Conservation (phyloP, 1,139 yeast species). For the Blastobotrys capitulatus region DNA sequence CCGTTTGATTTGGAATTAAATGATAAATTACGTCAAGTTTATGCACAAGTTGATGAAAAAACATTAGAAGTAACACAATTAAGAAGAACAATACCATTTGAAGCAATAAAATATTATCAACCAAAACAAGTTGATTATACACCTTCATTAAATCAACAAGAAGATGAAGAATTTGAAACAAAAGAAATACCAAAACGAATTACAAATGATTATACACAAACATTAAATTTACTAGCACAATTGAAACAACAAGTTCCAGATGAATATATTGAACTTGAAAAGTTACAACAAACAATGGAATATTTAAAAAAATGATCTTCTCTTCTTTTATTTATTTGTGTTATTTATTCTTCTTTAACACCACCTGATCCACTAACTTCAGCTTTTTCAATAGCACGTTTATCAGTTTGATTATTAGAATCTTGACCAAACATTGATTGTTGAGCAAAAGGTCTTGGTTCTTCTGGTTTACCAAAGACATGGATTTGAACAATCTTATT, state of each 20-base stretch:
- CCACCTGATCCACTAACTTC: conserved; percentile 89
- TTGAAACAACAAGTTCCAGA: conserved; percentile 20
- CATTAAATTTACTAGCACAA: conserved; percentile 9
- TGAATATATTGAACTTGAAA: conserved; percentile 17
- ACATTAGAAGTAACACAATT: conserved; percentile 46
- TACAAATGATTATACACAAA: conserved; percentile 10
- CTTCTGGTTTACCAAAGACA: conserved; percentile 73
- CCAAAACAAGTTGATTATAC: conserved; percentile 2
- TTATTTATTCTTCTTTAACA: conserved; percentile 70
- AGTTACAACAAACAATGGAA: conserved; percentile 17
- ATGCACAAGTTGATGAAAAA: conserved; percentile 47
- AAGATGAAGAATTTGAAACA: conserved; percentile 1
- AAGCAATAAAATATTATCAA: conserved; percentile 21
- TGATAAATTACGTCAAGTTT: conserved; percentile 42
- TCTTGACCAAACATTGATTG: conserved; percentile 72
- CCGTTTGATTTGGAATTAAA: conserved; percentile 56
- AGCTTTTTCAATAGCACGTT: conserved; percentile 77
- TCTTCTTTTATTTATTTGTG: background rate
- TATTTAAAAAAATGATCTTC: conserved; percentile 11
- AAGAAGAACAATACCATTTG: conserved; percentile 44
- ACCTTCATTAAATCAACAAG: conserved; percentile 10
- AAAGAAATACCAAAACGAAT: conserved; percentile 4
- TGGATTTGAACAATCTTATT: conserved; percentile 90
- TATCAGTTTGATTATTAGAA: conserved; percentile 66
- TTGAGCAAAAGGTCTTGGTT: conserved; percentile 95